Percentiles rank a stretch among this genome's conserved stretches.
phyloP scores from a whole-genome alignment of 352 stramenopile genomes.

The Phytophthora nicotianae region DNA sequence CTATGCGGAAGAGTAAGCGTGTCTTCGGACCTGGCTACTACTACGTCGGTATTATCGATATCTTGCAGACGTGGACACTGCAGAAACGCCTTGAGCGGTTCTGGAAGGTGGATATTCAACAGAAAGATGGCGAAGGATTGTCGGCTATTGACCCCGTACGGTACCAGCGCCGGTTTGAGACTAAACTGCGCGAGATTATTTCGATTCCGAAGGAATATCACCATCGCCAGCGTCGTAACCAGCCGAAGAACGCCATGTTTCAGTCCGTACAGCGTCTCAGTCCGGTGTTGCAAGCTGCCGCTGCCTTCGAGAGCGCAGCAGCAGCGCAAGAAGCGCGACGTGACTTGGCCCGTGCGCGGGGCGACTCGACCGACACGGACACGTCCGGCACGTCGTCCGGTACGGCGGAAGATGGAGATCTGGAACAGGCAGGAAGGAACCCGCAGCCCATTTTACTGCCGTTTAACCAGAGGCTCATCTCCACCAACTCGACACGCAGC shows the following conservation, averaged over 20 bases:
- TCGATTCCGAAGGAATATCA: conserved; percentile 69
- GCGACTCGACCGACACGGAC: conserved; percentile 42
- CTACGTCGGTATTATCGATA: conserved; percentile 92
- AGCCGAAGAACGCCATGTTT: conserved; percentile 25
- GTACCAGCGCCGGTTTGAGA: conserved; percentile 86
- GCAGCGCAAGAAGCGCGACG: conserved; percentile 26
- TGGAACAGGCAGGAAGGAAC: conserved; percentile 61
- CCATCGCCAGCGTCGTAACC: conserved; percentile 25
- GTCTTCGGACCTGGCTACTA: conserved; percentile 88
- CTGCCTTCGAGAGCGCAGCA: conserved; percentile 35
- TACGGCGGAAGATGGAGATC: conserved; percentile 33
- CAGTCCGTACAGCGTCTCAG: conserved; percentile 43
- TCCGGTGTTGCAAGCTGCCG: conserved; percentile 39
- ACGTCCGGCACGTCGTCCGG: conserved; percentile 29
- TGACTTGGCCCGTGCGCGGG: conserved; percentile 21
- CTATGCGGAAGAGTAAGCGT: conserved; percentile 75
- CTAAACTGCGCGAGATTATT: conserved; percentile 84
- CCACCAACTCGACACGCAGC: conserved; percentile 36
- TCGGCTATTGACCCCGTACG: conserved; percentile 79
- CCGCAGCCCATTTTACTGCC: conserved; percentile 59
- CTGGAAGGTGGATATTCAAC: conserved; percentile 79
- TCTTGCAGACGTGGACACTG: conserved; percentile 89
- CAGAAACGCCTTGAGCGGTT: conserved; percentile 85
- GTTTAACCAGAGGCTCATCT: conserved; percentile 52
- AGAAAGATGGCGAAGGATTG: conserved; percentile 72